phyloP scores from a whole-genome alignment of 2,329 filamentous ascomycete genomes.

The Whalleya microplaca region DNA sequence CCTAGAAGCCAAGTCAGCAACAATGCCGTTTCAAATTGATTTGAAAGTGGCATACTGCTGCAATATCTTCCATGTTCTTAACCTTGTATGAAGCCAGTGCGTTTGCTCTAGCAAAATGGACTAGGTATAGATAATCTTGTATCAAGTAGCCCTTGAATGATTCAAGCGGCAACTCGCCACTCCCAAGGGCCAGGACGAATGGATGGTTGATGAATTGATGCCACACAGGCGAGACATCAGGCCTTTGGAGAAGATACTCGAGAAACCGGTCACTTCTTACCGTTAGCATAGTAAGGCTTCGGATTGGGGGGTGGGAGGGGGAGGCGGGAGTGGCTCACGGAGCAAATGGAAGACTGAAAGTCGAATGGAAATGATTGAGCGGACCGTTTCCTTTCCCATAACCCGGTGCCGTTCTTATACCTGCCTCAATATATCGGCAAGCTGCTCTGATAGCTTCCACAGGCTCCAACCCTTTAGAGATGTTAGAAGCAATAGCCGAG shows the following conservation, averaged over 20 bases:
- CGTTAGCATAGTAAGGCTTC: constrained; percentile 15
- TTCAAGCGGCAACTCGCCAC: constrained; percentile 72
- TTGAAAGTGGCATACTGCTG: constrained; percentile 54
- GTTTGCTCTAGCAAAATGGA: constrained; percentile 88
- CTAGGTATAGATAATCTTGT: constrained; percentile 90
- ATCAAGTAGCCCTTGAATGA: constrained; percentile 88
- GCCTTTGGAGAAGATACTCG: constrained; percentile 77
- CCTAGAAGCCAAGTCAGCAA: constrained; percentile 42
- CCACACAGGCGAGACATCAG: constrained; percentile 78
- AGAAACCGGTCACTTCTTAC: constrained; percentile 71
- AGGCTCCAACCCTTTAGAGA: constrained; percentile 63
- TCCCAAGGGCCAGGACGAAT: constrained; percentile 77
- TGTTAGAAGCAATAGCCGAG: constrained; percentile 77
- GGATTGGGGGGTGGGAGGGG: neutral
- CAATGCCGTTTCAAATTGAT: neutral
- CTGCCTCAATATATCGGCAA: constrained; percentile 72
- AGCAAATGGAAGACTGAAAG: constrained; percentile 68
- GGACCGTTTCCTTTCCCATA: constrained; percentile 72
- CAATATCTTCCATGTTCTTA: constrained; percentile 72
- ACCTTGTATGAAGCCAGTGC: constrained; percentile 86
- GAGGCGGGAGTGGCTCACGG: constrained; percentile 48
- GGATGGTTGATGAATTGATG: constrained; percentile 76
- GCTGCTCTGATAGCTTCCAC: constrained; percentile 66
- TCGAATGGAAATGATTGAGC: constrained; percentile 79
- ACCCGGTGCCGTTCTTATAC: constrained; percentile 66